Evolutionary conservation across 1,284 basidiomycete species (phyloP), one percentile per base, ranked within the genome.

Genomic region (Leccinum subatratum): DNA sequence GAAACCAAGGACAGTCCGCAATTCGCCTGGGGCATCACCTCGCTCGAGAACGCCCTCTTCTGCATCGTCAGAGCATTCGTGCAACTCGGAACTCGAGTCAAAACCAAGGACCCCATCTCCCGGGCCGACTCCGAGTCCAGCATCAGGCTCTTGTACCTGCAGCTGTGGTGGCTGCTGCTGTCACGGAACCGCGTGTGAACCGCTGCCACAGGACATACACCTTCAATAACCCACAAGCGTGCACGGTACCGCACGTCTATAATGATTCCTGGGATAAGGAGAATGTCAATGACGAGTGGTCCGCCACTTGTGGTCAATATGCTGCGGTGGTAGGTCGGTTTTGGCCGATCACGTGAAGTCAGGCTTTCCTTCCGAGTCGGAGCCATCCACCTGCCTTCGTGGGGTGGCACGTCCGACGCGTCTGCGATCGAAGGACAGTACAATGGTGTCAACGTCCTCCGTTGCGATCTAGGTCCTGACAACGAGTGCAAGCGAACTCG

Each of bases 371-470:
- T 25, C 14, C 22, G 32, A 51, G 1, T 25, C 14, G 54, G 32
- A 51, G 1, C 66, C 66, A 6, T 57, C 6, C n/a, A 48, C 62
- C 0, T 67, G 62, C 39, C 39, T 68, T 64, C 22, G 28, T 61
- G 2, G 62, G 59, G 9, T 64, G 66, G 67, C 67, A 68, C 34
- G 20, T 68, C 54, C 11, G 60, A 68, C 6, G 18, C 56, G 22
- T 28, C n/a, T 8, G 45, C 39, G 4, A 39, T 68, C 34, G 8
- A 60, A 14, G 48, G 56, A 22, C 54, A 60, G 7, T 68, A 68
- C 25, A 65, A 68, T 22, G 67, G 67, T 4, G 2, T 68, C 12
- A 68, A 65, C 25, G 12, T 68, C 7, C 60, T 65, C 9, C 63
- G 60, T 4, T 68, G 60, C 25, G n/a, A 54, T 28, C 16, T 6